Base-by-base conservation (phyloP, 345 rosid genomes). In the Orychophragmus violaceus region DNA sequence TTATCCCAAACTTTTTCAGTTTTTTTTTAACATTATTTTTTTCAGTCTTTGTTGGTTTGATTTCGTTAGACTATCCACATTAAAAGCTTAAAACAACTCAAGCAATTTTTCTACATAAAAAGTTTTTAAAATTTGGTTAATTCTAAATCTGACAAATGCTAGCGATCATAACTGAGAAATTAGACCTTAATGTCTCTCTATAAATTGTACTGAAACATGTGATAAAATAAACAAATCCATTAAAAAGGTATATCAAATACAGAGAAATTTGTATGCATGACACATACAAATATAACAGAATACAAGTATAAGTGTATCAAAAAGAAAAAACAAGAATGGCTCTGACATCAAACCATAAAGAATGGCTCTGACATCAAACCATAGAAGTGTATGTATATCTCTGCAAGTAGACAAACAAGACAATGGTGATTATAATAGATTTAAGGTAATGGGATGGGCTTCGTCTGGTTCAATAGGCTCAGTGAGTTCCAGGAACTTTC, bases 401-500 rank as follows among this genome's bases (percentile, higher is more conserved):
- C 54, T 39, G 37, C 37, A 62, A 28, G 30, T 28, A 69, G 35
- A 52, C 5, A 53, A 17, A 53, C 4, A 44, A 1, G 11, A 61
- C 0, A 41, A 39, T 14, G 21, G 22, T 17, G 7, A 52, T n/a
- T 42, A 54, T 7, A 28, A 3, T 54, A 35, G n/a, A 0, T 54
- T 28, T 8, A 14, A 28, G 46, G 33, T 41, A 2, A 18, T 66
- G 33, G 14, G 7, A 13, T 44, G 68, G 41, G 42, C 67, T 48
- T 32, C 13, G 23, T 25, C 23, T 36, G n/a, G 45, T 24, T 42
- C 59, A 36, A 59, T 25, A 41, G 5, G 19, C 42, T 50, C 36
- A 53, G 12, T 36, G 5, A 67, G 57, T 18, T 21, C 67, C 67
- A 1, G 74, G 56, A 66, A 57, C 35, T 48, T 72, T 72, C 21